Evolutionary conservation across 164 flowering plant genomes (phyloP).

Genomic region (Nymphaea colorata): DNA sequence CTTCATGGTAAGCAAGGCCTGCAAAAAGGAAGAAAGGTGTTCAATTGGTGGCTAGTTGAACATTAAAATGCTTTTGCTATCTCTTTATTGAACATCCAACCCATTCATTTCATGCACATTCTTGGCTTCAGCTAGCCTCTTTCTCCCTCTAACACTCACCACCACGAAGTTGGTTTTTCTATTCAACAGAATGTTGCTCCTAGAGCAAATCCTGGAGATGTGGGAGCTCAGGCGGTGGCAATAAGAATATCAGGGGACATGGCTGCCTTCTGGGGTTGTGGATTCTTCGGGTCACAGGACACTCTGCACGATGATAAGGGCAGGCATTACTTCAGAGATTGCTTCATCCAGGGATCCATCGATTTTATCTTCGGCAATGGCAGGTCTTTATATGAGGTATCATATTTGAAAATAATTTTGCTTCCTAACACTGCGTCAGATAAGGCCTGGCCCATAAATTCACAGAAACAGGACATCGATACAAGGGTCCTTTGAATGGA

Average conservation of each 20-base stretch:
- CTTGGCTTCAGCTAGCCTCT: no score
- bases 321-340: constrained; percentile 85
- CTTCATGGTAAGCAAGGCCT: constrained; percentile 57
- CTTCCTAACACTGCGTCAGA: no score
- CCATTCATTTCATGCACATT: no score
- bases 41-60: background rate
- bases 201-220: constrained; percentile 67
- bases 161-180: no score
- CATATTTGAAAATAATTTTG: no score
- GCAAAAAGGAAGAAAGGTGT: no score
- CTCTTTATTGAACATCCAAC: no score
- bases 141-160: no score
- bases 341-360: constrained; percentile 86
- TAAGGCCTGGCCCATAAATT: no score
- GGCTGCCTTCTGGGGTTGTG: constrained; percentile 87
- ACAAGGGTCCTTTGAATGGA: no score
- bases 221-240: constrained; percentile 89
- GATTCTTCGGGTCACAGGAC: constrained; percentile 89
- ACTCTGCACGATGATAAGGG: constrained; percentile 93
- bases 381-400: constrained; percentile 75
- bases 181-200: constrained; percentile 69
- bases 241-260: constrained; percentile 70
- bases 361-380: constrained; percentile 89
- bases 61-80: no score
- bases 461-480: no score